These are phyloP conservation scores for Forsythia suspensa DNA, from an alignment of 257 asterid species.

Conservation along the genomic window DNA sequence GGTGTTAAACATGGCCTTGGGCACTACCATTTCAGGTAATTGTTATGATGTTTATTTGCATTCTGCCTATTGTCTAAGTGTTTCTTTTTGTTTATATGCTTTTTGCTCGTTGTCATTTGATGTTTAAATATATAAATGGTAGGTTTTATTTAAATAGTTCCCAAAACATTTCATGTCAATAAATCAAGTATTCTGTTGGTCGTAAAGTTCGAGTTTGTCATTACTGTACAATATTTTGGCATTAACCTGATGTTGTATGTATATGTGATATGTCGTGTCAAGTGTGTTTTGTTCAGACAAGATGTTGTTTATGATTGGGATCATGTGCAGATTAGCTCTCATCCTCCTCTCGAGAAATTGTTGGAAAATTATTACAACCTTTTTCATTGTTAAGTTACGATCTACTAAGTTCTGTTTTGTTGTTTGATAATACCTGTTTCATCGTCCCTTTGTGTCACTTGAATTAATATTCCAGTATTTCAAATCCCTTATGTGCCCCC, in stretches of 20 bases:
- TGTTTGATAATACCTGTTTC: background rate
- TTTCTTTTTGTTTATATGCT: background rate
- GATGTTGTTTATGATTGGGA: background rate
- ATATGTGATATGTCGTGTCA: constrained; percentile 1
- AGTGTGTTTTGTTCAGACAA: constrained; percentile 5
- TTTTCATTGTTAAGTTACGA: constrained; percentile 1
- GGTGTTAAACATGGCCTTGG: constrained; percentile 94
- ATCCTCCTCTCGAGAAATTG: background rate
- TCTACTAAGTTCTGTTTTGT: background rate
- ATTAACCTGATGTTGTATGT: background rate
- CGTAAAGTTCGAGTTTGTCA: background rate
- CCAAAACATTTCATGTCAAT: background rate
- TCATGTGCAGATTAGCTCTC: background rate
- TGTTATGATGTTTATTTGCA: background rate
- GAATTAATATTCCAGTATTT: background rate
- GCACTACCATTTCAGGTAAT: constrained; percentile 87
- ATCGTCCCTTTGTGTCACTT: background rate
- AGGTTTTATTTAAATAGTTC: constrained; percentile 6
- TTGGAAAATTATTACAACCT: background rate
- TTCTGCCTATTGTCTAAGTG: background rate
- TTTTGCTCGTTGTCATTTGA: background rate
- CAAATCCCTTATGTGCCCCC: background rate
- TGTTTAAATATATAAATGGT: constrained; percentile 1
- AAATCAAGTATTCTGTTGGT: background rate
- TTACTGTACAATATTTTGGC: constrained; percentile 1